Evolutionary conservation across 192 early-diverging fungal species (phyloP).

Genomic region (Podila epigama): DNA sequence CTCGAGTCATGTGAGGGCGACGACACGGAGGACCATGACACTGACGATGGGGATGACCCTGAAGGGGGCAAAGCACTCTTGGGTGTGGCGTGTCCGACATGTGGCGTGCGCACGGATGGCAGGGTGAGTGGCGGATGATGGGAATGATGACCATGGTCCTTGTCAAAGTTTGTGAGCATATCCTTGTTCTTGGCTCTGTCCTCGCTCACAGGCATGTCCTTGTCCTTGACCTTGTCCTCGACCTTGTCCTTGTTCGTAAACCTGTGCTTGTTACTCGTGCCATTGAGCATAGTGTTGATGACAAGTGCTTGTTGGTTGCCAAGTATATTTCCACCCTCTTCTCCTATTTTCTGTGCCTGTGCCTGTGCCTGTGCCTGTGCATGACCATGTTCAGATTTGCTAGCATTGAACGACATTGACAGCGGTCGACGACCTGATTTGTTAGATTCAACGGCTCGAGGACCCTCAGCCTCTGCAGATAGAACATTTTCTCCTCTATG

Average conservation of each 20-base stretch:
- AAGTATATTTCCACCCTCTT: too few relatives aligned
- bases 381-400: too few relatives aligned
- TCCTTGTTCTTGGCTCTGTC: background rate
- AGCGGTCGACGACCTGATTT: too few relatives aligned
- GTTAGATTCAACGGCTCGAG: background rate
- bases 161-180: background rate
- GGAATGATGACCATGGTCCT: background rate
- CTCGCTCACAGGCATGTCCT: too few relatives aligned
- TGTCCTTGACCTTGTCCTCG: too few relatives aligned
- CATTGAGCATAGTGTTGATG: too few relatives aligned
- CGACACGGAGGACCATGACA: background rate
- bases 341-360: too few relatives aligned
- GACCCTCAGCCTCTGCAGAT: background rate
- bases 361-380: too few relatives aligned
- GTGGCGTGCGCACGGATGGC: background rate
- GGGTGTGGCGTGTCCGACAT: background rate
- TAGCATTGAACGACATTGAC: too few relatives aligned
- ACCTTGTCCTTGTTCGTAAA: too few relatives aligned
- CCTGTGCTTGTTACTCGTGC: too few relatives aligned
- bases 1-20: slow-evolving; percentile 28
- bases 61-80: background rate
- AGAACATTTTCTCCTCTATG: background rate
- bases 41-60: background rate
- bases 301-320: too few relatives aligned
- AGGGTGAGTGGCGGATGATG: background rate